Conservation (phyloP, 1,284 basidiomycete genomes). For the Hypsizygus ulmarius region DNA sequence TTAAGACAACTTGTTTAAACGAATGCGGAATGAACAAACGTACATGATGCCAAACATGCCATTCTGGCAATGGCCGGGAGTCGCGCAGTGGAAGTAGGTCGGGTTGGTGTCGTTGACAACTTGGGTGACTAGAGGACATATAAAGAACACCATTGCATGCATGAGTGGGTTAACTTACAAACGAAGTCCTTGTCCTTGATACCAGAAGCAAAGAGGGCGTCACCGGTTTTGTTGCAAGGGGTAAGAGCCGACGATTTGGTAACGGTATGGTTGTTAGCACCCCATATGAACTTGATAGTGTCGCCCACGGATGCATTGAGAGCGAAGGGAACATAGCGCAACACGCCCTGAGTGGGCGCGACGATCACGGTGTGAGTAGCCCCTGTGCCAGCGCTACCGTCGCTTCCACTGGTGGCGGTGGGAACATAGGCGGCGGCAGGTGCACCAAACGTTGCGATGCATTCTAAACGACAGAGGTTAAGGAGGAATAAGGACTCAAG, state of each 20-base stretch:
- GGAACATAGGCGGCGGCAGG: conserved; percentile 41
- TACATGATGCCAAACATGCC: conserved; percentile 79
- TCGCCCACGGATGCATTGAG: conserved; percentile 73
- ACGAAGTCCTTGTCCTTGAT: conserved; percentile 59
- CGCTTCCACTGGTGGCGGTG: conserved; percentile 35
- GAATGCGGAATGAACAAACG: conserved; percentile 8
- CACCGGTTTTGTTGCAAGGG: conserved; percentile 67
- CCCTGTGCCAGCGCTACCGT: conserved; percentile 43
- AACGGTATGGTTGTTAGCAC: conserved; percentile 72
- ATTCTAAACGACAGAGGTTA: conserved; percentile 44
- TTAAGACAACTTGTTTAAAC: conserved; percentile 7
- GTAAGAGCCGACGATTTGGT: conserved; percentile 65
- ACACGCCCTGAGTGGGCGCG: conserved; percentile 69
- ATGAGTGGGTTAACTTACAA: conserved; percentile 36
- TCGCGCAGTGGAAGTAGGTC: conserved; percentile 70
- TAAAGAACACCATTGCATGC: background rate
- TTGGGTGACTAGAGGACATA: conserved; percentile 48
- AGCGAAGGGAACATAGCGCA: conserved; percentile 71
- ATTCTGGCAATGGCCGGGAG: conserved; percentile 66
- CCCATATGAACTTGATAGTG: conserved; percentile 72
- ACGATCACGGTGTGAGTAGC: conserved; percentile 72
- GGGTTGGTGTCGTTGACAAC: conserved; percentile 70
- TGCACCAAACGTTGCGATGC: conserved; percentile 55
- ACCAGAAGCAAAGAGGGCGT: conserved; percentile 62
- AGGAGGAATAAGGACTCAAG: background rate